These are phyloP conservation scores for Rhododendron williamsianum DNA, from an alignment of 148 eudicot species.

Conservation along the genomic window DNA sequence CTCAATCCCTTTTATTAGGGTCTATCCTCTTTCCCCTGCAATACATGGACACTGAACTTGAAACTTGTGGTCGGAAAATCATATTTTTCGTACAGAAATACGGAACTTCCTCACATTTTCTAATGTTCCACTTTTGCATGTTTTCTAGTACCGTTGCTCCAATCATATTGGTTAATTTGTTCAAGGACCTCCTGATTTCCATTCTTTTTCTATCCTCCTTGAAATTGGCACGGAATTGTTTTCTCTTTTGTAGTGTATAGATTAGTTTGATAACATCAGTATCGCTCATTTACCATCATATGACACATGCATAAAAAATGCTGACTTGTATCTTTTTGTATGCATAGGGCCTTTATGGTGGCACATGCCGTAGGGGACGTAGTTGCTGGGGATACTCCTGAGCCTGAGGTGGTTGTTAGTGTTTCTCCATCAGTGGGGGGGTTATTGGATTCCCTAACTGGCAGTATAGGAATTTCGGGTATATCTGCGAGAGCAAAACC, in stretches of 20 bases:
- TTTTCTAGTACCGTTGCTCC: not conserved
- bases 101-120: not conserved
- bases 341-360: constrained; percentile 74
- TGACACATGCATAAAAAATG: not conserved
- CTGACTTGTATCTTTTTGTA: not conserved
- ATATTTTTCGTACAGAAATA: not conserved
- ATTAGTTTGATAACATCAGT: not conserved
- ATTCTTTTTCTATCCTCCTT: not conserved
- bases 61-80: not conserved
- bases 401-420: constrained; percentile 74
- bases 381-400: constrained; percentile 60
- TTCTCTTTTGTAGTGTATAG: not conserved
- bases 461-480: constrained; percentile 86
- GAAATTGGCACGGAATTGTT: not conserved
- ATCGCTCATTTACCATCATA: not conserved
- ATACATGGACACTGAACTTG: constrained; percentile 4
- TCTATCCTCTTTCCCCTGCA: not conserved
- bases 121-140: not conserved
- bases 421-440: constrained; percentile 91
- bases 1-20: not conserved
- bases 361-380: constrained; percentile 82
- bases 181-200: not conserved
- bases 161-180: not conserved
- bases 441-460: constrained; percentile 88
- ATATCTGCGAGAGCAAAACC: constrained; percentile 57